These are phyloP conservation scores for Telfairia occidentalis DNA, from an alignment of 331 rosid genomes.

Conservation along the genomic window DNA sequence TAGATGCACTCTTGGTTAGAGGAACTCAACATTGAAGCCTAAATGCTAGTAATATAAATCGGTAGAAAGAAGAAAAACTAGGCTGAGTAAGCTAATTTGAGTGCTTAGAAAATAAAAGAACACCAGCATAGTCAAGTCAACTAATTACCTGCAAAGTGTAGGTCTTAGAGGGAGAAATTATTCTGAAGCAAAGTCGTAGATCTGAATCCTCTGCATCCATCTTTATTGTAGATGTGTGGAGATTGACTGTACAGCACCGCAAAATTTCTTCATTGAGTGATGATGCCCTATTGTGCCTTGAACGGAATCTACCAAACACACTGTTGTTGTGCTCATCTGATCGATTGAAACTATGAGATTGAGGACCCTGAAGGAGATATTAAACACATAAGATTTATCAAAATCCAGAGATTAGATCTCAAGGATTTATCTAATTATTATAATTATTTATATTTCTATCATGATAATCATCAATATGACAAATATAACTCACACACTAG, in stretches of 20 bases:
- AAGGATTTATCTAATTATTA: background rate
- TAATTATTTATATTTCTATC: background rate
- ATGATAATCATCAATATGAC: background rate
- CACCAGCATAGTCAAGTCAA: constrained; percentile 14
- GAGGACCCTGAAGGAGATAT: constrained; percentile 45
- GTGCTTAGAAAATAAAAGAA: background rate
- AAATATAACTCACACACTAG: background rate
- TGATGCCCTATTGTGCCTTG: constrained; percentile 48
- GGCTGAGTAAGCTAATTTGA: background rate
- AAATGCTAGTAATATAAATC: background rate
- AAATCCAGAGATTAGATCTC: background rate
- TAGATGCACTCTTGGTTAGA: background rate
- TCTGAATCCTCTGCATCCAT: constrained; percentile 92
- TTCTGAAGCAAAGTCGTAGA: constrained; percentile 90
- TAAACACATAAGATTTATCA: constrained; percentile 10
- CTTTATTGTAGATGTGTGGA: constrained; percentile 80
- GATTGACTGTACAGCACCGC: constrained; percentile 59
- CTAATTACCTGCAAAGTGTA: constrained; percentile 76
- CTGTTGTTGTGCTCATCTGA: constrained; percentile 64
- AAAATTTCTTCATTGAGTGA: constrained; percentile 61
- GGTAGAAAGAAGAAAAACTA: background rate
- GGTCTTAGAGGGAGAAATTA: constrained; percentile 78
- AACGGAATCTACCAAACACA: constrained; percentile 85
- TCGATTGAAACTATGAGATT: constrained; percentile 46
- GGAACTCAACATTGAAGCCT: background rate